Conservation (phyloP, 495 filamentous ascomycete genomes). For the Penicillium desertorum region DNA sequence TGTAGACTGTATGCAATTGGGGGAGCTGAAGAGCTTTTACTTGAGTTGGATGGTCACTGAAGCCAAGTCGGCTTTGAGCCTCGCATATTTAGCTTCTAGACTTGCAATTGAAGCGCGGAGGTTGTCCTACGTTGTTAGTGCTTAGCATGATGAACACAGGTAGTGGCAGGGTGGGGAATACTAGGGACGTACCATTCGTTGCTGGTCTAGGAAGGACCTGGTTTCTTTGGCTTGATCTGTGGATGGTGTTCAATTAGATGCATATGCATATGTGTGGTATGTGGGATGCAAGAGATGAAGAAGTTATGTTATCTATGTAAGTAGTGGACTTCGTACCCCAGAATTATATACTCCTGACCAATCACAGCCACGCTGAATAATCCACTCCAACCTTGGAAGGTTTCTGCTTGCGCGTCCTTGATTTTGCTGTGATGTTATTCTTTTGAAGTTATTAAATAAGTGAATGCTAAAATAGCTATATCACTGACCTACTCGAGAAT, state of each 20-base stretch:
- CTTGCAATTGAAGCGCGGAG: conserved; percentile 37
- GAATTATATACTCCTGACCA: conserved; percentile 7
- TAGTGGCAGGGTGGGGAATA: not conserved
- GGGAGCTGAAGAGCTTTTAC: conserved; percentile 27
- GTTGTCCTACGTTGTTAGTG: conserved; percentile 21
- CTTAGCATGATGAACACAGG: not conserved
- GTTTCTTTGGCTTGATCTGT: conserved; percentile 10
- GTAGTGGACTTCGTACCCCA: not conserved
- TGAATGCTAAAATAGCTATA: no score
- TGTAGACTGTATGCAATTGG: not conserved
- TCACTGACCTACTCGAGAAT: not conserved
- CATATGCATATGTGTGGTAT: not conserved
- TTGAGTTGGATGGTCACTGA: conserved; percentile 35
- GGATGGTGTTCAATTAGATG: not conserved
- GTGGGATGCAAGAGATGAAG: not conserved
- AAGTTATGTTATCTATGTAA: not conserved
- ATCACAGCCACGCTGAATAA: conserved; percentile 23
- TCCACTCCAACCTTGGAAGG: not conserved
- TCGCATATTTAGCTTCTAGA: conserved; percentile 35
- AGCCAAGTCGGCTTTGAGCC: conserved; percentile 34
- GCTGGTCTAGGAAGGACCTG: conserved; percentile 10
- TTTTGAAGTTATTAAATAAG: no score
- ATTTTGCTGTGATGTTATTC: not conserved
- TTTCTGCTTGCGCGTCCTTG: not conserved
- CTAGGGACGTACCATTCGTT: conserved; percentile 18